Conservation (phyloP, 768 basidiomycete genomes). For the Bullera alba region DNA sequence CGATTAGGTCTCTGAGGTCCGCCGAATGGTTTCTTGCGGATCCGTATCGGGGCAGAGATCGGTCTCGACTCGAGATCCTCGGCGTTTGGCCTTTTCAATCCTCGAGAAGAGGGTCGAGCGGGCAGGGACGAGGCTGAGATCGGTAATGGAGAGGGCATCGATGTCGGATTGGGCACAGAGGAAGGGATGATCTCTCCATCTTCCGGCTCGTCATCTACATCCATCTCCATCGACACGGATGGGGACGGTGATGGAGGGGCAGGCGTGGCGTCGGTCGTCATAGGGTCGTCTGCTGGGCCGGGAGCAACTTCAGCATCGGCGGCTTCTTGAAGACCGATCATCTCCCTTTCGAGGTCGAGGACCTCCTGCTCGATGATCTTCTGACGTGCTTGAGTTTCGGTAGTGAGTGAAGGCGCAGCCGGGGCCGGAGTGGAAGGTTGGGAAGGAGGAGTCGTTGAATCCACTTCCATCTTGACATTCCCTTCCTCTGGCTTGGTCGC, state of each 20-base stretch:
- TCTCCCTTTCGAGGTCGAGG: constrained; percentile 28
- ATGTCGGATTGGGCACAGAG: not conserved
- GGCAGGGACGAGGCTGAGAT: not conserved
- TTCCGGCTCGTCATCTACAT: constrained; percentile 22
- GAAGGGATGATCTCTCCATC: constrained; percentile 28
- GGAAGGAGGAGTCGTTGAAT: not conserved
- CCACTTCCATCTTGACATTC: not conserved
- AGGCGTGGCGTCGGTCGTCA: not conserved
- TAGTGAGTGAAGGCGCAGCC: not conserved
- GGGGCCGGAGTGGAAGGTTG: not conserved
- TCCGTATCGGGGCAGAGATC: constrained; percentile 7
- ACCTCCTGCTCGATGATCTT: constrained; percentile 30
- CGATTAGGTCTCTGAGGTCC: constrained; percentile 14
- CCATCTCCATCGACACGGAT: constrained; percentile 8
- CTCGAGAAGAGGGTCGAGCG: constrained; percentile 6
- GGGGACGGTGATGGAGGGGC: not conserved
- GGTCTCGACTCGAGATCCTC: constrained; percentile 34
- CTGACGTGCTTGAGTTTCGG: not conserved
- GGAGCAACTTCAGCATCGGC: not conserved
- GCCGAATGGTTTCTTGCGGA: constrained; percentile 11
- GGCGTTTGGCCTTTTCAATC: constrained; percentile 23
- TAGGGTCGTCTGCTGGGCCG: not conserved
- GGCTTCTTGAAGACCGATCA: constrained; percentile 8
- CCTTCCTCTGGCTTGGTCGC: constrained; percentile 2
- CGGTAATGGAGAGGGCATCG: not conserved